Percentiles rank a stretch among this genome's conserved stretches.
phyloP scores from a whole-genome alignment of 2,329 filamentous ascomycete genomes.

The Fusarium algeriense region DNA sequence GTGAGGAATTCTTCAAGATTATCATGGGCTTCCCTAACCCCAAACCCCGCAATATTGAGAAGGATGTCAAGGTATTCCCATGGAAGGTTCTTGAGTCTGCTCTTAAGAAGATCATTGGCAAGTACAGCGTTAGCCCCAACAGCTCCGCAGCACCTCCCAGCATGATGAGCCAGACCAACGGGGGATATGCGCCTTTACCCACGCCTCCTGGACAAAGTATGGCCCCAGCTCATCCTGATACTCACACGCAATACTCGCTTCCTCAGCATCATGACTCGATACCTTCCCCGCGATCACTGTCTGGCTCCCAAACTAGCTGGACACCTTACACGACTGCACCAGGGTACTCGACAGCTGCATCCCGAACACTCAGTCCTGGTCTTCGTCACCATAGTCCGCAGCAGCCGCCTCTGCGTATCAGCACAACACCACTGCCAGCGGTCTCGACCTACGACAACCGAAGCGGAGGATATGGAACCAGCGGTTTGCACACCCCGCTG shows the following conservation, averaged over 20 bases:
- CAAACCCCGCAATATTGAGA: constrained; percentile 97
- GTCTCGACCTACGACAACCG: constrained; percentile 55
- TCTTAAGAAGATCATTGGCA: constrained; percentile 97
- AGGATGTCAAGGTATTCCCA: constrained; percentile 98
- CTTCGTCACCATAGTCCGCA: constrained; percentile 54
- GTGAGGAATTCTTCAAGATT: constrained; percentile 97
- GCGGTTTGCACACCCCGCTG: constrained; percentile 56
- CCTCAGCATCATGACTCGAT: constrained; percentile 63
- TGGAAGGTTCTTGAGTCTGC: constrained; percentile 92
- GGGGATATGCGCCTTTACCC: constrained; percentile 59
- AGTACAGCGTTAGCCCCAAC: constrained; percentile 77
- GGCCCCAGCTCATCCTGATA: constrained; percentile 50
- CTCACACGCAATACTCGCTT: constrained; percentile 56
- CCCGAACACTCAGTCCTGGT: constrained; percentile 59
- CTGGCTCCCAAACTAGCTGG: constrained; percentile 63
- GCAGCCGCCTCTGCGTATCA: constrained; percentile 54
- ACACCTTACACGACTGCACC: constrained; percentile 57
- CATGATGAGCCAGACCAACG: constrained; percentile 56
- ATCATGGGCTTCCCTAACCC: constrained; percentile 98
- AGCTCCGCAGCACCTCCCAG: constrained; percentile 55
- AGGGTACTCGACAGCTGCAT: constrained; percentile 50
- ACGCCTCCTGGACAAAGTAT: constrained; percentile 59
- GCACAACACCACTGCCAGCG: constrained; percentile 55
- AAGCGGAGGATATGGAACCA: constrained; percentile 55
- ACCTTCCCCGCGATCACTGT: constrained; percentile 65